Evolutionary conservation across 2,329 filamentous ascomycete genomes (phyloP).

Genomic region (Metarhizium album): DNA sequence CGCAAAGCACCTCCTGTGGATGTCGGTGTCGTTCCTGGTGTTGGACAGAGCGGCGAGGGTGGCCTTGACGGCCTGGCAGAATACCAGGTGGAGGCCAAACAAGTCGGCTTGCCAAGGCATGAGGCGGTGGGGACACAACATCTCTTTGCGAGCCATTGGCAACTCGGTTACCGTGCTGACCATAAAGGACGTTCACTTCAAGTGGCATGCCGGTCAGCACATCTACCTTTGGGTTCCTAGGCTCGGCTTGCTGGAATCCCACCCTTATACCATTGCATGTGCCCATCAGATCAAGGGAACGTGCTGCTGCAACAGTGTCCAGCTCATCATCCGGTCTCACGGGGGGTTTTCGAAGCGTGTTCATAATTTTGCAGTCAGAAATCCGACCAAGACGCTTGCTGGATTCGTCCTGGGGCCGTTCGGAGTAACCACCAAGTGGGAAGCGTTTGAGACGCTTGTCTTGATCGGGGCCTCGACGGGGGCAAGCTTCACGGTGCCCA

Average conservation of each 20-base stretch:
- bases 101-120: conserved; percentile 34
- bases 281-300: conserved; percentile 38
- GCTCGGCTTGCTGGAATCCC: conserved; percentile 42
- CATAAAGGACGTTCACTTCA: conserved; percentile 48
- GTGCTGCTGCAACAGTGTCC: conserved; percentile 48
- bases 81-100: conserved; percentile 32
- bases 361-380: conserved; percentile 32
- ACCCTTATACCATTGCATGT: conserved; percentile 52
- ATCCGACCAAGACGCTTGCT: conserved; percentile 18
- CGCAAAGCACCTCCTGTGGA: conserved; percentile 54
- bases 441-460: conserved; percentile 48
- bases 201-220: conserved; percentile 49
- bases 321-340: conserved; percentile 46
- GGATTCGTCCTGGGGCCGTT: conserved; percentile 46
- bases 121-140: conserved; percentile 40
- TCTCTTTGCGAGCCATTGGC: conserved; percentile 37
- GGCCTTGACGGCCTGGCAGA: conserved; percentile 39
- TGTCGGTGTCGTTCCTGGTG: conserved; percentile 49
- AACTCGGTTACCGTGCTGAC: conserved; percentile 45
- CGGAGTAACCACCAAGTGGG: conserved; percentile 43
- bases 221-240: conserved; percentile 50
- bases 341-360: conserved; percentile 46
- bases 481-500: conserved; percentile 50
- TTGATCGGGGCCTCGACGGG: conserved; percentile 52
- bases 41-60: conserved; percentile 50